Evolutionary conservation across 192 early-diverging fungal species (phyloP).

Genomic region (Diversispora epigaea): DNA sequence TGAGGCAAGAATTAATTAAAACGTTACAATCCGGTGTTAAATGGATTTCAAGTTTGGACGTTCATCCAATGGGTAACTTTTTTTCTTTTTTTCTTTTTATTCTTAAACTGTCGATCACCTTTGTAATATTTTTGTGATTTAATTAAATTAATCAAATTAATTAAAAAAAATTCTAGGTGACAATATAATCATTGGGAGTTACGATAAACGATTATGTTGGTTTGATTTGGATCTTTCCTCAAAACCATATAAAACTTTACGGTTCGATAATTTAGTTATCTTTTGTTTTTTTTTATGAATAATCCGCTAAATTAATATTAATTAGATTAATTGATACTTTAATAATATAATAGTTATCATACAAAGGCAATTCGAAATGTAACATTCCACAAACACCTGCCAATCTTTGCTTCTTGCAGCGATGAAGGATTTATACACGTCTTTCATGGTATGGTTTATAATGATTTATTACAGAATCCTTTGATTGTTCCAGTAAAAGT

Average conservation of each 20-base stretch:
- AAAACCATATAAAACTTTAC: constrained; percentile 90
- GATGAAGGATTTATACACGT: constrained; percentile 94
- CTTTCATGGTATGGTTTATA: constrained; percentile 98
- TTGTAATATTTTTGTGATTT: not conserved
- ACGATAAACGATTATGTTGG: constrained; percentile 95
- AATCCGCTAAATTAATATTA: not conserved
- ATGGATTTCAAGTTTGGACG: constrained; percentile 94
- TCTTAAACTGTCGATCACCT: constrained; percentile 1
- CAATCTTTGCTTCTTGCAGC: constrained; percentile 88
- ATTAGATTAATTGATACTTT: constrained; percentile 11
- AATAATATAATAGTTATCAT: constrained; percentile 65
- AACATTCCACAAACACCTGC: constrained; percentile 80
- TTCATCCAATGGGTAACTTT: constrained; percentile 79
- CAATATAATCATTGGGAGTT: constrained; percentile 93
- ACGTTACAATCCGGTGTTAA: constrained; percentile 83
- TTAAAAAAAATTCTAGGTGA: constrained; percentile 51
- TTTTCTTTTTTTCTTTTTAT: too few relatives aligned
- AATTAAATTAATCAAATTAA: constrained; percentile 17
- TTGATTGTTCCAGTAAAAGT: constrained; percentile 98
- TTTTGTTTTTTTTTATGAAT: not conserved
- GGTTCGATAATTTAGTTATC: constrained; percentile 40
- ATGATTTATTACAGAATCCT: constrained; percentile 94
- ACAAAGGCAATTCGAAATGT: constrained; percentile 85
- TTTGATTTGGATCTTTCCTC: constrained; percentile 93
- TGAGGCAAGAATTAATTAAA: constrained; percentile 81